Conservation (phyloP, 139 green algal genomes). For the Chlamydomonas eustigma region DNA sequence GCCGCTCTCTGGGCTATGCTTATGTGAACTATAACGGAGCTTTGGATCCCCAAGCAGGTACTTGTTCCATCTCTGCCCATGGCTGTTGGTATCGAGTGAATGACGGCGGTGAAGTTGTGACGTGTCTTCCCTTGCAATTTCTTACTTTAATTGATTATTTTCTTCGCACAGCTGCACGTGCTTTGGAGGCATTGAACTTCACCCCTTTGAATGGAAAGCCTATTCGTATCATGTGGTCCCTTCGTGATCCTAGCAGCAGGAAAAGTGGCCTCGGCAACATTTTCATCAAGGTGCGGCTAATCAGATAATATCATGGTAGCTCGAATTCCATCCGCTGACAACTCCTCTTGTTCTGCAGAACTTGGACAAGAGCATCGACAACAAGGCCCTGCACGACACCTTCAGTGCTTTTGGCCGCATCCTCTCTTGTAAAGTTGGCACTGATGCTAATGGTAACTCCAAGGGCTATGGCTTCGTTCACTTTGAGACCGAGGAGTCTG, state of each 20-base stretch:
- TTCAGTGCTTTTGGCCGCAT: constrained; percentile 89
- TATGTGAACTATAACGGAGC: constrained; percentile 94
- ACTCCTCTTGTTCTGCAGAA: constrained; percentile 50
- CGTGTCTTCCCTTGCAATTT: no score
- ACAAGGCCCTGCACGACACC: constrained; percentile 91
- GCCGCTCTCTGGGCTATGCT: constrained; percentile 89
- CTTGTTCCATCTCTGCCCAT: no score
- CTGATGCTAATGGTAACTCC: constrained; percentile 52
- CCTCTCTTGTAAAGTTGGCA: constrained; percentile 74
- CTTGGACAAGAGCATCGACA: constrained; percentile 88
- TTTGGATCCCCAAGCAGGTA: constrained; percentile 76
- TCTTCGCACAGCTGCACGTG: constrained; percentile 61
- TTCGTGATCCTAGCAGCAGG: constrained; percentile 72
- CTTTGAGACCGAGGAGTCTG: constrained; percentile 78
- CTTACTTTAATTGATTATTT: background rate
- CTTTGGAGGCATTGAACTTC: constrained; percentile 91
- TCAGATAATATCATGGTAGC: background rate
- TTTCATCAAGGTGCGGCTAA: constrained; percentile 83
- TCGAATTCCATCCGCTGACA: no score
- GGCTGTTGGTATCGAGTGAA: no score
- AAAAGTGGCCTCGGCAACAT: constrained; percentile 86
- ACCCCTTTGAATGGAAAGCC: constrained; percentile 73
- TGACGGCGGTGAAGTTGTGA: no score
- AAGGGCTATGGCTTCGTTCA: constrained; percentile 95
- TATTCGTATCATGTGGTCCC: constrained; percentile 94